A percentile compares a stretch with the other conserved stretches of the same genome.
Conservation (phyloP, 768 basidiomycete genomes). For the Tricholoma hemisulphureum region DNA sequence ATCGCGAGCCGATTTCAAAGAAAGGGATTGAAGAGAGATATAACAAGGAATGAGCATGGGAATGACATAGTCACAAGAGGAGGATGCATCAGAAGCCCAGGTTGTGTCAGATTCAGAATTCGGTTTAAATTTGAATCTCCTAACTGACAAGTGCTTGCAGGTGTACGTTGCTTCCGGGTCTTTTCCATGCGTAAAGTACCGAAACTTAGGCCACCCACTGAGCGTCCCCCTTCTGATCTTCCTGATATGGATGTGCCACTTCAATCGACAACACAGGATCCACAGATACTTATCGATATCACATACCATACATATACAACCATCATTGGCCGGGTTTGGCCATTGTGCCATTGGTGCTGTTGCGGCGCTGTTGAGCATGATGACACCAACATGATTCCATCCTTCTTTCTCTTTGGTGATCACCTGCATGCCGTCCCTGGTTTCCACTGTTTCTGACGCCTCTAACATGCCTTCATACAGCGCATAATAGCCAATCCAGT, state of each 20-base stretch:
- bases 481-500: constrained; percentile 6
- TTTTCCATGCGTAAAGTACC: not conserved
- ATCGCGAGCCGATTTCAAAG: not conserved
- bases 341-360: constrained; percentile 15
- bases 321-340: constrained; percentile 7
- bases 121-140: too few species aligned
- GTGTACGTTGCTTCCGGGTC: not conserved
- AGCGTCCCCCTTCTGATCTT: constrained; percentile 17
- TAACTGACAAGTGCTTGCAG: not conserved
- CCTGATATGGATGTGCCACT: constrained; percentile 18
- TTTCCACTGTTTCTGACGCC: constrained; percentile 36
- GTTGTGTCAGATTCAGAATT: too few species aligned
- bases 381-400: constrained; percentile 1
- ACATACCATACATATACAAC: constrained; percentile 6
- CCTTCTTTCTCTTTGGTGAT: constrained; percentile 10
- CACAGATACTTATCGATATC: constrained; percentile 11
- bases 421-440: constrained; percentile 32
- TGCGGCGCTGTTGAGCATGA: constrained; percentile 7
- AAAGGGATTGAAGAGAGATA: not conserved
- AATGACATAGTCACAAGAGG: too few species aligned
- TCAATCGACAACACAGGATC: constrained; percentile 13
- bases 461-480: constrained; percentile 20
- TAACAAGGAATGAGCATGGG: too few species aligned
- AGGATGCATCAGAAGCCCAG: too few species aligned
- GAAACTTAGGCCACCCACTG: not conserved